Evolutionary conservation across 169 alveolate species (phyloP), one percentile per base, ranked within the genome.

Genomic region (Plasmodium gaboni): DNA sequence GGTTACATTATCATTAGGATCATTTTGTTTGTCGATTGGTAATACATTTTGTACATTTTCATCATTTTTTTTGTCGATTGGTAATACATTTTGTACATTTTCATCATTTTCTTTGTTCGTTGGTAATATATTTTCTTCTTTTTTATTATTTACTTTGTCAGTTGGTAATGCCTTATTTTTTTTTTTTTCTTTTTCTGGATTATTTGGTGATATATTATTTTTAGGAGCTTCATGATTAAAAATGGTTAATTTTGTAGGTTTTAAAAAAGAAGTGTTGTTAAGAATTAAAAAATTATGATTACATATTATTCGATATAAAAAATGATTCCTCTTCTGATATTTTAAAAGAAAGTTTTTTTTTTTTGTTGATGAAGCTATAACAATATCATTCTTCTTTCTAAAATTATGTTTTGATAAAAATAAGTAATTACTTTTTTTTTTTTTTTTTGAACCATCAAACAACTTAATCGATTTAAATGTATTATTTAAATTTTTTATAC

Each of bases 371-470:
- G 42, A 48, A 38, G 46, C 1, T 7, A 5, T 5, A 55, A 2
- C 32, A 55, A 15, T 55, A 59, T 71, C 38, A 48, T 68, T 83
- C 0, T 17, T 71, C 19, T 68, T 60, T 42, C 68, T 32, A 15
- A 15, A 68, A n/a, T 24, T 22, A 42, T 46, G 53, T 55, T 15
- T 68, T 46, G 72, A 42, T 60, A 83, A 26, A 68, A 83, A 83
- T 1, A 83, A 9, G 59, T 83, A 68, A 48, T 53, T 83, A 15
- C 69, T 83, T 68, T 61, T 24, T 12, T 83, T 48, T 64, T 64
- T 64, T 64, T 64, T 64, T 59, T 28, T 17, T 9, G 61, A 13
- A 4, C 7, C 1, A n/a, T 8, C 10, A 53, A n/a, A n/a, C 7
- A 53, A 15, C 2, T 12, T 17, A 13, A n/a, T 53, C 8, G 15